Conservation (phyloP, 2,329 filamentous ascomycete species). For the Juglanconis sp. region DNA sequence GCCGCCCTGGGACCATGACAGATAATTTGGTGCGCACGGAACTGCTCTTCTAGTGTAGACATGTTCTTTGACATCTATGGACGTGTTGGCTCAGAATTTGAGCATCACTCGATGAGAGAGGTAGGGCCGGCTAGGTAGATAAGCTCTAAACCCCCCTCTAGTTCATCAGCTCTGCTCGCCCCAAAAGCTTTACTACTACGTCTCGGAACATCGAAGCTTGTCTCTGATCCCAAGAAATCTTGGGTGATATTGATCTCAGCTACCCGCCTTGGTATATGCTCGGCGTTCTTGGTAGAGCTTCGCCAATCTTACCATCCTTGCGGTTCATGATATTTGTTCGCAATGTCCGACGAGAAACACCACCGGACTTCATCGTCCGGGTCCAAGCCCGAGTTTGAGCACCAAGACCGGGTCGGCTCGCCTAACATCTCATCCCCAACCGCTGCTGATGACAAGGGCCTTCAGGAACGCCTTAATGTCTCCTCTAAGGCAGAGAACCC, state of each 20-base stretch:
- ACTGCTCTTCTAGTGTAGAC: no score
- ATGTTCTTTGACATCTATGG: no score
- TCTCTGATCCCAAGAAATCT: neutral
- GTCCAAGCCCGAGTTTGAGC: slow-evolving; percentile 27
- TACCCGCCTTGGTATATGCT: neutral
- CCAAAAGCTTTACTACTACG: no score
- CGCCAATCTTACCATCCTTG: neutral
- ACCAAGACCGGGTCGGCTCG: slow-evolving; percentile 14
- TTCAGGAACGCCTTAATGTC: slow-evolving; percentile 30
- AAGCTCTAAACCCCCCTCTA: no score
- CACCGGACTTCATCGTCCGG: slow-evolving; percentile 20
- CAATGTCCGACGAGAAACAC: slow-evolving; percentile 23
- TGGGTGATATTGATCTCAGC: neutral
- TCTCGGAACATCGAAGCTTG: neutral
- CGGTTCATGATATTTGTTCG: neutral
- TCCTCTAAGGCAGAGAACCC: slow-evolving; percentile 39
- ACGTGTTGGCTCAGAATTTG: no score
- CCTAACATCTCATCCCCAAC: neutral
- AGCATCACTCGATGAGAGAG: no score
- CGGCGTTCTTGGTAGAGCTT: neutral
- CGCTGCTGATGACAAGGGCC: slow-evolving; percentile 20
- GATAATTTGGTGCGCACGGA: neutral
- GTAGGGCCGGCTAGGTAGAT: no score
- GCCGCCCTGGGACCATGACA: neutral
- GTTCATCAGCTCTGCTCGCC: no score